Evolutionary conservation across 352 stramenopile genomes (phyloP), one percentile per base, ranked within the genome.

Genomic region (Stephanocyclus meneghinianus): DNA sequence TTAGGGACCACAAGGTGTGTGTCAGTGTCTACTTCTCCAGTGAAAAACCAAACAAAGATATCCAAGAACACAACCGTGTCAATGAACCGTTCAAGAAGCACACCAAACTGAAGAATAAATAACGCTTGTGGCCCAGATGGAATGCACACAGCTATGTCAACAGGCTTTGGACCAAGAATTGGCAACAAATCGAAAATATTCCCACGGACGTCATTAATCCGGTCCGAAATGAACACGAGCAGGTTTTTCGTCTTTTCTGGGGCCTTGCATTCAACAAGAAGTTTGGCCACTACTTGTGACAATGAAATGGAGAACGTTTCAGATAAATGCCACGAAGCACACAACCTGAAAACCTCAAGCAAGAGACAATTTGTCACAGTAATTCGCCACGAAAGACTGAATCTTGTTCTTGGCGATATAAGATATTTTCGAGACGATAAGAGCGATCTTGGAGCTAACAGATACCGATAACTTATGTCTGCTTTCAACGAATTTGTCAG

Each of bases 31-130:
- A 90, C 76, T 55, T 90, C 85, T 40, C 85, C 85, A 6, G 85
- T 90, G 11, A 81, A 80, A 61, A 89, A 90, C 85, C 85, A 90
- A 50, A 90, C 78, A 40, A 87, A 89, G 42, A 90, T 90, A 71
- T 90, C 85, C 10, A 87, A 32, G 67, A 90, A 90, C 9, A 79
- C 81, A 16, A 90, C 73, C 29, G 74, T 44, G 59, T 89, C 85
- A 51, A 90, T 84, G 21, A 83, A 84, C 30, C 74, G 63, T 62
- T 90, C 85, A 32, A 88, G 48, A 26, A 79, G 45, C 2, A 21
- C 37, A 16, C 81, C 81, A 66, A 86, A 62, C 9, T 67, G 62
- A 30, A 87, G 26, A 42, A 88, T 75, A 3, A 88, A 61, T 37
- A 80, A 63, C 40, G 81, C 74, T 29, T 79, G 81, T 16, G 76